These are phyloP conservation scores for Cladorrhinum sp. DNA, from an alignment of 2,329 filamentous ascomycete species.

Conservation along the genomic window DNA sequence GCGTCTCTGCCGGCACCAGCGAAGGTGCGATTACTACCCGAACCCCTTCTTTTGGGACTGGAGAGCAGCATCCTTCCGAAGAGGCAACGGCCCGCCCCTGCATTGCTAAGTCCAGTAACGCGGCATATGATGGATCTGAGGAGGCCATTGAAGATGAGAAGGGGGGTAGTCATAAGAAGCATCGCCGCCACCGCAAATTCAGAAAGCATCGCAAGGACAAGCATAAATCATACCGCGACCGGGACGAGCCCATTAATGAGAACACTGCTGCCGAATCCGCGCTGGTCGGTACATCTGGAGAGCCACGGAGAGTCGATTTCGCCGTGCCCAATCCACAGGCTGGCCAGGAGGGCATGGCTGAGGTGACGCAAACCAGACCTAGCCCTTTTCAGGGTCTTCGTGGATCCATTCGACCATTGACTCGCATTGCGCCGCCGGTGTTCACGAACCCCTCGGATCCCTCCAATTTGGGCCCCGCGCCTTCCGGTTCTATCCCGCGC, in stretches of 20 bases:
- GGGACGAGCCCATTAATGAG: slow-evolving; percentile 35
- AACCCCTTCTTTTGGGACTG: slow-evolving; percentile 41
- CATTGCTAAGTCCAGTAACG: slow-evolving; percentile 31
- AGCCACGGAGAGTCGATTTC: slow-evolving; percentile 59
- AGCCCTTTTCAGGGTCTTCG: slow-evolving; percentile 55
- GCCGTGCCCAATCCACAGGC: slow-evolving; percentile 34
- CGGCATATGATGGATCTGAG: slow-evolving; percentile 39
- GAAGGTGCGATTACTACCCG: slow-evolving; percentile 47
- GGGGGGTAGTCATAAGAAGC: slow-evolving; percentile 32
- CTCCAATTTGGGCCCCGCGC: slow-evolving; percentile 27
- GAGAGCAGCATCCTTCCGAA: slow-evolving; percentile 37
- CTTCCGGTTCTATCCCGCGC: slow-evolving; percentile 50
- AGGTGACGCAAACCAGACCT: slow-evolving; percentile 28
- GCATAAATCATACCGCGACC: slow-evolving; percentile 35
- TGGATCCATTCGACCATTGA: slow-evolving; percentile 58
- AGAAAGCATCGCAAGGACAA: slow-evolving; percentile 44
- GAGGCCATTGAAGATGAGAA: slow-evolving; percentile 47
- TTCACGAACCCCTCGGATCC: slow-evolving; percentile 51
- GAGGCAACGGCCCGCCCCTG: slow-evolving; percentile 39
- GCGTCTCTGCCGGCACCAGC: slow-evolving; percentile 43
- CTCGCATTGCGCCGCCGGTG: slow-evolving; percentile 68
- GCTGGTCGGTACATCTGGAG: slow-evolving; percentile 33
- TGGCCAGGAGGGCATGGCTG: slow-evolving; percentile 29
- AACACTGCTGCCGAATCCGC: slow-evolving; percentile 22
- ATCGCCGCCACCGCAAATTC: slow-evolving; percentile 36